Percentiles rank a stretch among this genome's conserved stretches.
Evolutionary conservation across 345 rosid species (phyloP).

Genomic region (Psidium friedrichsthalianum): DNA sequence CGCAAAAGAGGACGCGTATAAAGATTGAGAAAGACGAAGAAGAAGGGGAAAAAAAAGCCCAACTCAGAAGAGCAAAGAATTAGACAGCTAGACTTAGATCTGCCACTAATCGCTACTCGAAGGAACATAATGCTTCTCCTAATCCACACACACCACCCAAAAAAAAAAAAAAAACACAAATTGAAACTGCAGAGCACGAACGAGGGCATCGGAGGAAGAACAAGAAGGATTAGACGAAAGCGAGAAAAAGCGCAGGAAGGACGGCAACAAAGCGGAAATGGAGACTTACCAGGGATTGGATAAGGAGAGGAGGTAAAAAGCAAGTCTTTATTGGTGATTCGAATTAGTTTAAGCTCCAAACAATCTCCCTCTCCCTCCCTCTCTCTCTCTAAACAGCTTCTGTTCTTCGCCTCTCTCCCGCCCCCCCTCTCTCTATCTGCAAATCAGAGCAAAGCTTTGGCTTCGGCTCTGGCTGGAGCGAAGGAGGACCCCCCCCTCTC

Average conservation of each 20-base stretch:
- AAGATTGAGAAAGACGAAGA: not conserved
- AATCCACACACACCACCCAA: not conserved
- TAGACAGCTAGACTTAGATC: not conserved
- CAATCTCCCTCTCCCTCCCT: not conserved
- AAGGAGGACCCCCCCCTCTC: not conserved
- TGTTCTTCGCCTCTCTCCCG: not conserved
- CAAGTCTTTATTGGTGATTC: constrained; percentile 7
- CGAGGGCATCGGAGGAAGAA: not conserved
- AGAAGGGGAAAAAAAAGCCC: not conserved
- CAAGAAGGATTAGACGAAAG: too few relatives aligned
- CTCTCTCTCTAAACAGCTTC: not conserved
- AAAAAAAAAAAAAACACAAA: not conserved
- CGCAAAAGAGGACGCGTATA: not conserved
- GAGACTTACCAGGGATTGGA: constrained; percentile 53
- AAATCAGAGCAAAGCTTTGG: constrained; percentile 1
- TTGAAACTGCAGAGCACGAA: not conserved
- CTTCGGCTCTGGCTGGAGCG: not conserved
- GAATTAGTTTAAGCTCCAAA: not conserved
- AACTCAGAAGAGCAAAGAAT: not conserved
- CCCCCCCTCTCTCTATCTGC: not conserved
- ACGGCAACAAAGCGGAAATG: not conserved
- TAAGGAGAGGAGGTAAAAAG: constrained; percentile 15
- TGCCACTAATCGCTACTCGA: not conserved
- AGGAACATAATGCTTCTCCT: not conserved
- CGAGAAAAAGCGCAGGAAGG: not conserved